Percentiles rank a stretch among this genome's conserved stretches.
phyloP scores from a whole-genome alignment of 2,329 filamentous ascomycete genomes.

The Nothopassalora personata region DNA sequence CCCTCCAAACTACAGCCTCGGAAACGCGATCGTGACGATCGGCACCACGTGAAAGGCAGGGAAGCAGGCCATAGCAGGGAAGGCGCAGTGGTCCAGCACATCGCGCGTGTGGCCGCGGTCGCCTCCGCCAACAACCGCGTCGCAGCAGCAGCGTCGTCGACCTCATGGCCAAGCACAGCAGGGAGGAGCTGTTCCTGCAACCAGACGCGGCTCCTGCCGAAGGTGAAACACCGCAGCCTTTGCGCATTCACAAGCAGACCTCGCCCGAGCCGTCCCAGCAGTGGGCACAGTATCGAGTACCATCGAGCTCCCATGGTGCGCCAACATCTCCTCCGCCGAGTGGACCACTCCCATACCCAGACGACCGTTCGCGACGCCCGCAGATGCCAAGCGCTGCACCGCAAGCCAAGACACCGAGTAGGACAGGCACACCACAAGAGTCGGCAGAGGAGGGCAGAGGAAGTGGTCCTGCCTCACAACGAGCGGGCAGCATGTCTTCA shows the following conservation, averaged over 20 bases:
- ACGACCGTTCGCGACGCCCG: conserved; percentile 23
- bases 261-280: conserved; percentile 24
- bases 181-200: conserved; percentile 22
- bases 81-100: not conserved
- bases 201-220: conserved; percentile 10
- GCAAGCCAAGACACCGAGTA: conserved; percentile 15
- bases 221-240: conserved; percentile 27
- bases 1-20: not conserved
- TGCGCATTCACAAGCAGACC: conserved; percentile 30
- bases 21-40: not conserved
- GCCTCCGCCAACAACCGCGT: not conserved
- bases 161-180: conserved; percentile 13
- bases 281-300: conserved; percentile 32
- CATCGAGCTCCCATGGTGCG: conserved; percentile 27
- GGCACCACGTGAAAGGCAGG: conserved; percentile 2
- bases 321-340: conserved; percentile 30
- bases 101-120: not conserved
- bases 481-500: conserved; percentile 30
- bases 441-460: conserved; percentile 24
- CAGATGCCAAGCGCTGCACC: conserved; percentile 14
- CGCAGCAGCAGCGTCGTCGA: not conserved
- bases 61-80: not conserved
- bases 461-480: conserved; percentile 12
- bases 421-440: conserved; percentile 26
- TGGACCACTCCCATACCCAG: conserved; percentile 29